These are phyloP conservation scores for Colletotrichum zoysiae DNA, from an alignment of 2,329 filamentous ascomycete genomes.

Conservation along the genomic window DNA sequence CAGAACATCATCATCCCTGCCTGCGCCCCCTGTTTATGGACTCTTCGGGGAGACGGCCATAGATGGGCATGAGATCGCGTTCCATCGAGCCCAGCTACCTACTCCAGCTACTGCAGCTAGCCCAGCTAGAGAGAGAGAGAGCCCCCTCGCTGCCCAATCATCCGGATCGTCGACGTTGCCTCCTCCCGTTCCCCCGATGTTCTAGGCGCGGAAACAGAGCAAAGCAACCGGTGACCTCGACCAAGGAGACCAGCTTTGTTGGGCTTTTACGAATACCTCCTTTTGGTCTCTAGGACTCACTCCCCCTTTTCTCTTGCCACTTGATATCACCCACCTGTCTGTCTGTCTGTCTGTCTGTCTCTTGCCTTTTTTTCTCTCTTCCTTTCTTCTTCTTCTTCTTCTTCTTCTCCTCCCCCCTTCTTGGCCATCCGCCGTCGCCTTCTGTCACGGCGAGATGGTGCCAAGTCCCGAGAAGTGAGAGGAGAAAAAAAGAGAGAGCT, in stretches of 20 bases:
- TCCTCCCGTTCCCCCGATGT: not conserved
- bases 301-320: not conserved
- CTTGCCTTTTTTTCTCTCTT: not conserved
- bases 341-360: not conserved
- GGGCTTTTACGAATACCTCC: not conserved
- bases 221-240: conserved; percentile 8
- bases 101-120: not conserved
- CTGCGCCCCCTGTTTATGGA: not conserved
- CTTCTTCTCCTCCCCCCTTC: not conserved
- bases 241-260: conserved; percentile 18
- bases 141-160: conserved; percentile 21
- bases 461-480: conserved; percentile 7
- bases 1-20: not conserved
- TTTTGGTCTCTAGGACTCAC: no score
- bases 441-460: not conserved
- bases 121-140: not conserved
- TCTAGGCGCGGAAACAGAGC: conserved; percentile 31
- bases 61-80: conserved; percentile 13
- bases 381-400: not conserved
- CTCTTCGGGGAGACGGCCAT: not conserved
- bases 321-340: conserved; percentile 2
- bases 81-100: conserved; percentile 2
- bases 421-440: not conserved
- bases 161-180: not conserved
- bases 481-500: not conserved